A percentile compares a stretch with the other conserved stretches of the same genome.
Evolutionary conservation across 305 asterid species (phyloP).

Genomic region (Andrographis paniculata): DNA sequence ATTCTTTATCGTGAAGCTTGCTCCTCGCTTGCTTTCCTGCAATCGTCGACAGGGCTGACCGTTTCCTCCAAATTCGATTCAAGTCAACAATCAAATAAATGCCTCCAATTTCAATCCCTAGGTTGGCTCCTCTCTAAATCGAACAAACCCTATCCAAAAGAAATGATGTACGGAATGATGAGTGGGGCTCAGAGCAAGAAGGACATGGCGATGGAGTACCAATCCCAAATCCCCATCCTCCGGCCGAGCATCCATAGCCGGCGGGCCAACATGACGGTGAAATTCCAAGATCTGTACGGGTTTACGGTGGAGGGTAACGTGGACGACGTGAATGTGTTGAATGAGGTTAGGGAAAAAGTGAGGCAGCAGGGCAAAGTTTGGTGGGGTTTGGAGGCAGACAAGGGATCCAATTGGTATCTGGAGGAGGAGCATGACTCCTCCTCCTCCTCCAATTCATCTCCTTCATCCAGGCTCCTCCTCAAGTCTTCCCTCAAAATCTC

Average conservation of each 20-base stretch:
- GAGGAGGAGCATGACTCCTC: too few relatives aligned
- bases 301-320: slow-evolving; percentile 92
- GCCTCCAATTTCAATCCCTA: too few relatives aligned
- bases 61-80: too few relatives aligned
- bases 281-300: slow-evolving; percentile 88
- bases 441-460: slow-evolving; percentile 20
- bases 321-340: slow-evolving; percentile 91
- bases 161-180: slow-evolving; percentile 32
- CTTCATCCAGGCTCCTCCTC: slow-evolving; percentile 1
- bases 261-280: slow-evolving; percentile 81
- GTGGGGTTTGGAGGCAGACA: slow-evolving; percentile 86
- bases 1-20: too few relatives aligned
- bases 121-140: too few relatives aligned
- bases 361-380: slow-evolving; percentile 82
- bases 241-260: slow-evolving; percentile 87
- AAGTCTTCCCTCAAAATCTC: slow-evolving; percentile 71
- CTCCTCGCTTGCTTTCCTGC: too few relatives aligned
- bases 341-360: slow-evolving; percentile 90
- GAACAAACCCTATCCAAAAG: too few relatives aligned
- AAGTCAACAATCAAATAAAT: too few relatives aligned
- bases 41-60: too few relatives aligned
- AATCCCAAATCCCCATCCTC: slow-evolving; percentile 51
- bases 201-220: slow-evolving; percentile 38
- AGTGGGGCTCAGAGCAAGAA: slow-evolving; percentile 28
- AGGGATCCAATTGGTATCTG: slow-evolving; percentile 81